Evolutionary conservation across 75 land plant genomes (phyloP).

Genomic region (Ceratopteris richardii): DNA sequence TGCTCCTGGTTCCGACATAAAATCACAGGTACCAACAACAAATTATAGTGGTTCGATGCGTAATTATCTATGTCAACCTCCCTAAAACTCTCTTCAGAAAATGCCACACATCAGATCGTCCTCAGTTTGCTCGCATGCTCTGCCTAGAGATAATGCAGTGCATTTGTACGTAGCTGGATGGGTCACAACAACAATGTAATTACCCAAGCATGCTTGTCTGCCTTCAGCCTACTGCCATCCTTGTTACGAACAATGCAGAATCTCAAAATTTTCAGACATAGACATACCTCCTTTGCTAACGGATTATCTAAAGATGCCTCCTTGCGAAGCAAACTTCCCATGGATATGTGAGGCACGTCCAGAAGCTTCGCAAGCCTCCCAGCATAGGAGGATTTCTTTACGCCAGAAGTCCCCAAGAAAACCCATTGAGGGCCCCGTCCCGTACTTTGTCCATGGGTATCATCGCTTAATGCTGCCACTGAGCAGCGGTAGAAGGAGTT

Average conservation of each 20-base stretch:
- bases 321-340: constrained; percentile 56
- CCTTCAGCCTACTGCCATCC: not conserved
- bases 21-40: too few relatives aligned
- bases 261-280: not conserved
- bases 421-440: constrained; percentile 68
- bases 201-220: not conserved
- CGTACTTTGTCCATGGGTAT: constrained; percentile 13
- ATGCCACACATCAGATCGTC: too few relatives aligned
- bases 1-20: too few relatives aligned
- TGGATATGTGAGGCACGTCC: constrained; percentile 52
- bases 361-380: constrained; percentile 45
- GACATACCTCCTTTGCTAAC: constrained; percentile 47
- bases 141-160: too few relatives aligned
- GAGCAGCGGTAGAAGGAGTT: too few relatives aligned
- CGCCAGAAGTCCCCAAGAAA: constrained; percentile 51
- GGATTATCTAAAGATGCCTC: constrained; percentile 35
- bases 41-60: too few relatives aligned
- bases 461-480: not conserved
- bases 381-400: constrained; percentile 47
- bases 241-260: not conserved
- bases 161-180: too few relatives aligned
- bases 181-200: too few relatives aligned
- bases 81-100: too few relatives aligned
- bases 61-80: too few relatives aligned
- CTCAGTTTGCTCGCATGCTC: too few relatives aligned